Evolutionary conservation across 179 eudicot genomes (phyloP), one percentile per base, ranked within the genome.

Genomic region (Spinacia oleracea): DNA sequence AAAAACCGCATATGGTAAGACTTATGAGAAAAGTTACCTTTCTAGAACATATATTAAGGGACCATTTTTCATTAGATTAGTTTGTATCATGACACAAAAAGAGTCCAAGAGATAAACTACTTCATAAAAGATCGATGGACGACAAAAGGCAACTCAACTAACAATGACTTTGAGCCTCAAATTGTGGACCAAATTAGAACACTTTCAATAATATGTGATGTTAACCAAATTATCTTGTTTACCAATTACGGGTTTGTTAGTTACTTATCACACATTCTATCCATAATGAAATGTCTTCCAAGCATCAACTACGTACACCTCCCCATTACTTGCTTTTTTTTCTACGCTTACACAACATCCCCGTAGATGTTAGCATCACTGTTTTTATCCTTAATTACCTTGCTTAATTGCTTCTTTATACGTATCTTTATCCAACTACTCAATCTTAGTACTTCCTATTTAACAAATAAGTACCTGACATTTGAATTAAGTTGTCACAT

Each of bases 221-320:
- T 15, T 38, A 38, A 38, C 0, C 40, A 4, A 4, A 38, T 38
- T 38, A 38, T 38, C 40, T 2, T 9, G 2, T 16, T 35, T 63
- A 14, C 9, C 67, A 63, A 25, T 29, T 9, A 16, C 16, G 10
- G 9, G 43, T 65, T 15, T 38, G 48, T 67, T 35, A 2, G n/a
- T 66, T 23, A 11, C 55, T 40, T 69, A 69, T 2, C 16, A 43
- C 21, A 34, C 32, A 23, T 25, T 46, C 38, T 72, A 16, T 71
- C 48, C 12, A 67, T 20, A 38, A 18, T 31, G 23, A 72, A 51
- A 45, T 70, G 56, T 5, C 56, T 70, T 70, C 11, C 18, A 70
- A 70, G 73, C 73, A 70, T 70, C 73, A 69, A 23, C 31, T 45
- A 70, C 21, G 25, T 45, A 70, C 21, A 43, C 21, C 31, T 69